These are phyloP conservation scores for Psidium friedrichsthalianum DNA, from an alignment of 345 rosid species.

Conservation along the genomic window DNA sequence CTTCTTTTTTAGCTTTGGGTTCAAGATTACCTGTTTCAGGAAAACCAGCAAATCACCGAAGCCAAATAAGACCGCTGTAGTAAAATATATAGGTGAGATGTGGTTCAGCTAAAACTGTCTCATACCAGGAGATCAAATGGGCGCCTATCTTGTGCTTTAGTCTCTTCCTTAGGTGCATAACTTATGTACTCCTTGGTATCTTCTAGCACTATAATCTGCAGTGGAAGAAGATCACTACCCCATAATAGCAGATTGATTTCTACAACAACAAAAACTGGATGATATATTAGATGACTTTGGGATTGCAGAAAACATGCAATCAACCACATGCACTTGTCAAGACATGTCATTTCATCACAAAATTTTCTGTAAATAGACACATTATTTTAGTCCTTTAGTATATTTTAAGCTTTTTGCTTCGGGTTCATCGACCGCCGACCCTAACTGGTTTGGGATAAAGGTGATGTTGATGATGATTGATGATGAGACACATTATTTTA, in stretches of 20 bases:
- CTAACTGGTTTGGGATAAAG: no score
- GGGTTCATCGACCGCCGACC: no score
- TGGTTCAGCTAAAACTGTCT: neutral
- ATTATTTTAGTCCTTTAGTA: neutral
- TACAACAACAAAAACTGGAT: neutral
- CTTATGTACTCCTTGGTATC: conserved; percentile 75
- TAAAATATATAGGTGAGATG: neutral
- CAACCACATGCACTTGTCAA: neutral
- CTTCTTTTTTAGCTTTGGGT: conserved; percentile 59
- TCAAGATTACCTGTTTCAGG: conserved; percentile 68
- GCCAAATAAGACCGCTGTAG: neutral
- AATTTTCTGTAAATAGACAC: neutral
- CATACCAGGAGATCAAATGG: conserved; percentile 83
- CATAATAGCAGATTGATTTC: neutral
- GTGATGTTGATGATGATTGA: no score
- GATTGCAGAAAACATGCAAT: neutral
- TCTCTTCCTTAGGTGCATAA: conserved; percentile 70
- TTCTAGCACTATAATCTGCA: conserved; percentile 83
- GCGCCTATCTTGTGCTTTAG: conserved; percentile 54
- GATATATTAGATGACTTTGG: neutral
- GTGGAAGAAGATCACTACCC: neutral
- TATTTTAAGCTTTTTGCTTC: no score
- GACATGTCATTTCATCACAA: neutral
- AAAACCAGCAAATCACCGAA: conserved; percentile 9
- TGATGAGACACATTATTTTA: neutral